phyloP scores from a whole-genome alignment of 2,329 filamentous ascomycete species.

The Orbilia javanica region DNA sequence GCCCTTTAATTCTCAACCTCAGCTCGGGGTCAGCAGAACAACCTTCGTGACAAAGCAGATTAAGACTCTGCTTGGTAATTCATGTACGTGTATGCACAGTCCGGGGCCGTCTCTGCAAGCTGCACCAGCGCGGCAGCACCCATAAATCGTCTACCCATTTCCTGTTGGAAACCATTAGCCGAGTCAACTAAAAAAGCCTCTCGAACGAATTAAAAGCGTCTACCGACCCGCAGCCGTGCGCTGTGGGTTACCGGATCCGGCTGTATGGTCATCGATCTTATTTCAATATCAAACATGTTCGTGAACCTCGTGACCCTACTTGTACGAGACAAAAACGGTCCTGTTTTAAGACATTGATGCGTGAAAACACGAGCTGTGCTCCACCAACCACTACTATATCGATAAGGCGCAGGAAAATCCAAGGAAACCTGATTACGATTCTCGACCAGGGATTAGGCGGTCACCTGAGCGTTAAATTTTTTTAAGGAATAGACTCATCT shows the following conservation, averaged over 20 bases:
- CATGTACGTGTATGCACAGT: constrained; percentile 36
- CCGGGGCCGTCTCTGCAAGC: constrained; percentile 49
- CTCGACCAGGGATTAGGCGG: constrained; percentile 44
- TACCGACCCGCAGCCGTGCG: constrained; percentile 49
- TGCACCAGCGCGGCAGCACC: constrained; percentile 34
- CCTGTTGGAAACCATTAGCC: constrained; percentile 17
- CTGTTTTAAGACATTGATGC: constrained; percentile 21
- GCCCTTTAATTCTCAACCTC: not conserved
- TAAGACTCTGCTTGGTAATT: constrained; percentile 30
- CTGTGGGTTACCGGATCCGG: constrained; percentile 39
- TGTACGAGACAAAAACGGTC: constrained; percentile 12
- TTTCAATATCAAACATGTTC: constrained; percentile 12
- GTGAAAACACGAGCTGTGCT: constrained; percentile 17
- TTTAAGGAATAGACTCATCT: constrained; percentile 1
- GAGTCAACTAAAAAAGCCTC: constrained; percentile 10
- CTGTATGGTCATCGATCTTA: constrained; percentile 35
- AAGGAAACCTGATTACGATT: constrained; percentile 52
- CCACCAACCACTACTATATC: constrained; percentile 26
- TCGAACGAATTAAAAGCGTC: constrained; percentile 43
- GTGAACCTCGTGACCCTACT: constrained; percentile 47
- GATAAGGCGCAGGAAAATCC: constrained; percentile 27
- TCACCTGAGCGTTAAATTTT: constrained; percentile 53
- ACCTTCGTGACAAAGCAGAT: constrained; percentile 49
- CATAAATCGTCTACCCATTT: constrained; percentile 28
- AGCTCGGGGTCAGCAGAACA: constrained; percentile 56